Base-by-base conservation (phyloP, 495 filamentous ascomycete species). In the Cladorrhinum samala region DNA sequence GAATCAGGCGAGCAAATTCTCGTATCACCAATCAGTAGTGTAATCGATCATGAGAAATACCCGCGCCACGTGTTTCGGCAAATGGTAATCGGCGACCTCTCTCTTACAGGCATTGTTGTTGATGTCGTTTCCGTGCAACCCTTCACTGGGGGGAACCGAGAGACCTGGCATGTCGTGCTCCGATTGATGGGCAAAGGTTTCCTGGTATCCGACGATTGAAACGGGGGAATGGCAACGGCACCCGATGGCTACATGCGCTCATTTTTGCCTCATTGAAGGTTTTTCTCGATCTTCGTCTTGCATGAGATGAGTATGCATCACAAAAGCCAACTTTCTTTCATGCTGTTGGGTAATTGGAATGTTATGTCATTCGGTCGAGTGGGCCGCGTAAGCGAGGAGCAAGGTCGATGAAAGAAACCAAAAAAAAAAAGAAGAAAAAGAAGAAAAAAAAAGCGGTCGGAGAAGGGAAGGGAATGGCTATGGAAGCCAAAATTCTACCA, bases 361-460 rank as follows among this genome's bases (percentile, higher is more conserved):
- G n/a, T n/a, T n/a, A n/a, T n/a, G n/a, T n/a, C n/a, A n/a, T n/a
- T n/a, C n/a, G n/a, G n/a, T n/a, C n/a, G n/a, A n/a, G n/a, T n/a
- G n/a, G n/a, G n/a, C 27, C 11, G 27, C 46, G 37, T 49, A 49
- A 30, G 46, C n/a, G 19, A 43, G 19, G 6, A 16, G 19, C 14
- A 43, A 37, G 17, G 17, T 33, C n/a, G 14, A 46, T 23, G 36
- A 48, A 19, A 48, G 14, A 20, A 48, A 30, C 13, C 17, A 40
- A 38, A 19, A 20, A 38, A 49, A 49, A 9, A 49, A 17, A 39
- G 0, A 49, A 37, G 40, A 47, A 37, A 27, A 54, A 56, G 49
- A 53, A 59, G 50, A 39, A 55, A 63, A 54, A 38, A 37, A 49
- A 56, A 46, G 24, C 21, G 24, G n/a, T 47, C 11, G 45, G 18